A percentile compares a stretch with the other conserved stretches of the same genome.
These are phyloP conservation scores for Neurospora hispaniola DNA, from an alignment of 495 filamentous ascomycete genomes.

Conservation along the genomic window DNA sequence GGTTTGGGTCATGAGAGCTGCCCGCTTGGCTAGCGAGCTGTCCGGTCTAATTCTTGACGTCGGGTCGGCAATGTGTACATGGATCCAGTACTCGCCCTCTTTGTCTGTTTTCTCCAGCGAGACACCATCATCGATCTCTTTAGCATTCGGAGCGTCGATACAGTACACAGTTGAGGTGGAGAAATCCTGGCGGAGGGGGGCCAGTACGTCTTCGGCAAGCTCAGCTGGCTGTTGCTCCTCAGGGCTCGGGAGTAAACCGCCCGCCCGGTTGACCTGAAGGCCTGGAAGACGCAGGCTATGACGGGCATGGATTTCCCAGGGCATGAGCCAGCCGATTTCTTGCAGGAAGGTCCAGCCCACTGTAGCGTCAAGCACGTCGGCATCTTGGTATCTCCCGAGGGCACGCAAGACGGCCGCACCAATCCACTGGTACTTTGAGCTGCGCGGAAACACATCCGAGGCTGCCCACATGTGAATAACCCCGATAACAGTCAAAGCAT, in stretches of 20 bases:
- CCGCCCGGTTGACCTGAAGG: conserved; percentile 32
- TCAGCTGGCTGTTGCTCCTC: conserved; percentile 18
- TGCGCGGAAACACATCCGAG: conserved; percentile 35
- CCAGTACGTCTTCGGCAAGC: conserved; percentile 36
- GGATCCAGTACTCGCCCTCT: conserved; percentile 65
- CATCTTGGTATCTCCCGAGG: conserved; percentile 54
- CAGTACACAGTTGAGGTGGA: conserved; percentile 63
- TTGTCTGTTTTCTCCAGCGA: conserved; percentile 58
- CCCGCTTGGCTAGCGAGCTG: conserved; percentile 49
- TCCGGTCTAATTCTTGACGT: conserved; percentile 63
- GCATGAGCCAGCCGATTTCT: conserved; percentile 71
- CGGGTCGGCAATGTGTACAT: conserved; percentile 87
- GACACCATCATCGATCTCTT: conserved; percentile 84
- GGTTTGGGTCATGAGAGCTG: conserved; percentile 50
- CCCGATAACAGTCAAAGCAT: conserved; percentile 50
- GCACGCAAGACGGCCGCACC: conserved; percentile 65
- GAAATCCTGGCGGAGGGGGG: conserved; percentile 58
- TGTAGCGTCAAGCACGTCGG: conserved; percentile 37
- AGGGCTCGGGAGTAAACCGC: conserved; percentile 21
- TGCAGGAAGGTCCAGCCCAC: conserved; percentile 66
- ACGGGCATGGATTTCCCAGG: conserved; percentile 67
- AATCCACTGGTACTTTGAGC: conserved; percentile 44
- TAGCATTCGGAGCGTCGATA: conserved; percentile 60
- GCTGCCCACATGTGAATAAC: conserved; percentile 64
- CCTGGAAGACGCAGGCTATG: conserved; percentile 50